A percentile compares a stretch with the other conserved stretches of the same genome.
Evolutionary conservation across 129 eudicot species (phyloP).

Genomic region (Smallanthus sonchifolius): DNA sequence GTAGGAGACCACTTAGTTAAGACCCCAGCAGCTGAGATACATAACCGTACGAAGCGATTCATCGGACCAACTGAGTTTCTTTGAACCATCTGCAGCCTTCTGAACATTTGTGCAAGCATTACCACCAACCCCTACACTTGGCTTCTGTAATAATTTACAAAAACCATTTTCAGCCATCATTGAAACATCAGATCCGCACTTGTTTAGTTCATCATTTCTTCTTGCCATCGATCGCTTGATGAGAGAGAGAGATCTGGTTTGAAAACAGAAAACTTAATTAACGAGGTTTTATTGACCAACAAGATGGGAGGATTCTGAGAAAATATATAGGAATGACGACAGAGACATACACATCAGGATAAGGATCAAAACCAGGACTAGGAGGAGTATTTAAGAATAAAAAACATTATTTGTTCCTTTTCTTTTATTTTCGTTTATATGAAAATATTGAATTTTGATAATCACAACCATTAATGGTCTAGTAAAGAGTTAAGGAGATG

Average conservation of each 20-base stretch:
- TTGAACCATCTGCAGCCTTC: slow-evolving; percentile 10
- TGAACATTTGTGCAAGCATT: background rate
- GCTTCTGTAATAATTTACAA: slow-evolving; percentile 12
- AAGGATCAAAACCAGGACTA: slow-evolving; percentile 30
- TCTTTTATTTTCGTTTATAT: background rate
- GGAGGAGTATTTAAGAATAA: background rate
- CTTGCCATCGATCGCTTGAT: background rate
- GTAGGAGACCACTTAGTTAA: slow-evolving; percentile 8
- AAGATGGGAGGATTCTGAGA: slow-evolving; percentile 10
- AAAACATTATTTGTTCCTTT: background rate
- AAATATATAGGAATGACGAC: slow-evolving; percentile 23
- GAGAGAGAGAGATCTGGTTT: background rate
- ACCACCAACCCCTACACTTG: background rate
- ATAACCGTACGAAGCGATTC: slow-evolving; percentile 36
- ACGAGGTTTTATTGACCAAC: slow-evolving; percentile 11
- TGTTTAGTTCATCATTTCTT: slow-evolving; percentile 16
- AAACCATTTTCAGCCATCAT: background rate
- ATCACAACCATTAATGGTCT: background rate
- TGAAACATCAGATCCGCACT: slow-evolving; percentile 5
- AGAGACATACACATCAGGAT: slow-evolving; percentile 28
- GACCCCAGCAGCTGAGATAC: slow-evolving; percentile 39
- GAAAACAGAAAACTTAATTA: background rate
- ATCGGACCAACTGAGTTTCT: slow-evolving; percentile 22
- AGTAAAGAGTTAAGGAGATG: background rate
- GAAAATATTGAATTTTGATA: background rate